These are phyloP conservation scores for Eucalyptus paniculata DNA, from an alignment of 345 rosid species.

Conservation along the genomic window DNA sequence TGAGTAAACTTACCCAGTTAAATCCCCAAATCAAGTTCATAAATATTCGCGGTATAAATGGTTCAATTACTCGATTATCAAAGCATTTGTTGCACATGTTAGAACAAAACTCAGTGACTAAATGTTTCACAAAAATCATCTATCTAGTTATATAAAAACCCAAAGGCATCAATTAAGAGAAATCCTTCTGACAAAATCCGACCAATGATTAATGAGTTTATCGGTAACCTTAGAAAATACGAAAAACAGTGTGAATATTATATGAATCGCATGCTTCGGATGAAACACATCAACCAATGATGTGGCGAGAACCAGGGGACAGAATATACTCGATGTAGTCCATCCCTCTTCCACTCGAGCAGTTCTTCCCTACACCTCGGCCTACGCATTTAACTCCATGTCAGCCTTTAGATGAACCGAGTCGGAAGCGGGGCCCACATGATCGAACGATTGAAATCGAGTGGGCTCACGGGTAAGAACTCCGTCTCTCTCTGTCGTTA, in stretches of 20 bases:
- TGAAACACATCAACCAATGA: neutral
- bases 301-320: conserved; percentile 3
- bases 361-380: neutral
- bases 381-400: neutral
- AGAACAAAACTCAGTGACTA: neutral
- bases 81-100: neutral
- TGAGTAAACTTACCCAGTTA: neutral
- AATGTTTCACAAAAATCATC: neutral
- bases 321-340: conserved; percentile 26
- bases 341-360: conserved; percentile 25
- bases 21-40: neutral
- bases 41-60: neutral
- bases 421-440: neutral
- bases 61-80: neutral
- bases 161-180: neutral
- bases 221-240: neutral
- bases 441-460: neutral
- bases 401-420: neutral
- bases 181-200: neutral
- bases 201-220: neutral
- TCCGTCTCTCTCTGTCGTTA: neutral
- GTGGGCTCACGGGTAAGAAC: neutral
- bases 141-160: neutral
- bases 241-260: neutral
- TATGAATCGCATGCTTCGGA: too few species aligned